Evolutionary conservation across 768 basidiomycete species (phyloP).

Genomic region (Pholiota microspora): DNA sequence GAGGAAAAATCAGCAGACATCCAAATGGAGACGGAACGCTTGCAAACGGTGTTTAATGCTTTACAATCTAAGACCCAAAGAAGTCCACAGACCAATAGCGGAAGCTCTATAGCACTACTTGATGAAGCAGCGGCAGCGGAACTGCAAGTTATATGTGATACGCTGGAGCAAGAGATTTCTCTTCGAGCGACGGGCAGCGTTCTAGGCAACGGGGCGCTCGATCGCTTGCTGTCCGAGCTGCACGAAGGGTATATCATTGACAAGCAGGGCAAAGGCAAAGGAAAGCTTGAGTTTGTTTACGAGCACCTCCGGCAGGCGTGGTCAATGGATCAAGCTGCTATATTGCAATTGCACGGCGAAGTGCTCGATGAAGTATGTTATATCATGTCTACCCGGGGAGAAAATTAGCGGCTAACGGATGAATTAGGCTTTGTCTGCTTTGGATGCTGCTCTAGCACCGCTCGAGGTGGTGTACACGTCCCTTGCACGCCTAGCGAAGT

Average conservation of each 20-base stretch:
- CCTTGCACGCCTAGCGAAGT: slow-evolving; percentile 7
- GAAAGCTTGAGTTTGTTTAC: slow-evolving; percentile 3
- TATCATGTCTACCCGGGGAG: neutral
- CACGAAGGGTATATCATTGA: neutral
- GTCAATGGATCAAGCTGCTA: slow-evolving; percentile 17
- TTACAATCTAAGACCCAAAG: neutral
- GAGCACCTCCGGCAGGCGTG: slow-evolving; percentile 15
- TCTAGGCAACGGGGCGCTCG: neutral
- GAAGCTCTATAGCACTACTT: neutral
- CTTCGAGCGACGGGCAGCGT: neutral
- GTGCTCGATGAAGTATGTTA: slow-evolving; percentile 17
- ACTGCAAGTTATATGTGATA: slow-evolving; percentile 8
- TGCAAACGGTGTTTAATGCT: slow-evolving; percentile 9
- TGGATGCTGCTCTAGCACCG: slow-evolving; percentile 9
- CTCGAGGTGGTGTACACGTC: slow-evolving; percentile 15
- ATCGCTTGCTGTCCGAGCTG: slow-evolving; percentile 4
- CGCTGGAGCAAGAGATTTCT: slow-evolving; percentile 9
- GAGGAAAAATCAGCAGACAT: slow-evolving; percentile 2
- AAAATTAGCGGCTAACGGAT: neutral
- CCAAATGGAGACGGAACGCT: slow-evolving; percentile 10
- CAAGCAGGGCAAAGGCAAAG: neutral
- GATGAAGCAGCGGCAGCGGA: neutral
- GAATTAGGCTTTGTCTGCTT: slow-evolving; percentile 7
- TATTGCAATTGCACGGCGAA: slow-evolving; percentile 11
- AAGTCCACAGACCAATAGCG: too few species aligned